Evolutionary conservation across 108 stramenopile genomes (phyloP).

Genomic region (Fragilariopsis cylindrus): DNA sequence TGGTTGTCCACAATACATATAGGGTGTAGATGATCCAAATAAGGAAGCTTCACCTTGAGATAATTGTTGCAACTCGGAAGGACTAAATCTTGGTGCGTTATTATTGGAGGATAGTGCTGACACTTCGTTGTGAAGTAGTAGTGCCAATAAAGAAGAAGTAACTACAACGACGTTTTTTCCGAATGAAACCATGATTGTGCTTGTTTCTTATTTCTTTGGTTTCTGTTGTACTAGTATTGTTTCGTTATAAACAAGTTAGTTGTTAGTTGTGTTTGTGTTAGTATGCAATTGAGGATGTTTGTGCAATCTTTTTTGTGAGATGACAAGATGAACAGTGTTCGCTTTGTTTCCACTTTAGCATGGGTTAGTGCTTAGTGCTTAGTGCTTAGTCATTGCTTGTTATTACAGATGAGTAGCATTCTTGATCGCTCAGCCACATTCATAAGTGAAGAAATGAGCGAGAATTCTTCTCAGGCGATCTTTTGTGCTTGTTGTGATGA

Average conservation of each 20-base stretch:
- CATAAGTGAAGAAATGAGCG: too few species aligned
- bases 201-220: background rate
- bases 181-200: background rate
- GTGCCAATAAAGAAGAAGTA: background rate
- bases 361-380: background rate
- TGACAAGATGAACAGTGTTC: background rate
- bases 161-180: background rate
- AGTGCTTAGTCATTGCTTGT: background rate
- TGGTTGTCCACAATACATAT: background rate
- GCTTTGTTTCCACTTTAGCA: background rate
- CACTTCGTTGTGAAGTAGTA: background rate
- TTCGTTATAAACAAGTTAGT: background rate
- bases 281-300: background rate
- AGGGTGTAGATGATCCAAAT: background rate
- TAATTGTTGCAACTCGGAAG: background rate
- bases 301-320: background rate
- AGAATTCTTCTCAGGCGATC: too few species aligned
- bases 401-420: background rate
- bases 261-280: background rate
- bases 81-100: background rate
- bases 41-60: constrained; percentile 4
- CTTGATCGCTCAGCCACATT: too few species aligned
- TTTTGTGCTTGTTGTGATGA: too few species aligned
- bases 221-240: background rate
- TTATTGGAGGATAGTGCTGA: background rate